A percentile compares a stretch with the other conserved stretches of the same genome.
phyloP scores from a whole-genome alignment of 1,284 basidiomycete species.

The Meripilus lineatus region DNA sequence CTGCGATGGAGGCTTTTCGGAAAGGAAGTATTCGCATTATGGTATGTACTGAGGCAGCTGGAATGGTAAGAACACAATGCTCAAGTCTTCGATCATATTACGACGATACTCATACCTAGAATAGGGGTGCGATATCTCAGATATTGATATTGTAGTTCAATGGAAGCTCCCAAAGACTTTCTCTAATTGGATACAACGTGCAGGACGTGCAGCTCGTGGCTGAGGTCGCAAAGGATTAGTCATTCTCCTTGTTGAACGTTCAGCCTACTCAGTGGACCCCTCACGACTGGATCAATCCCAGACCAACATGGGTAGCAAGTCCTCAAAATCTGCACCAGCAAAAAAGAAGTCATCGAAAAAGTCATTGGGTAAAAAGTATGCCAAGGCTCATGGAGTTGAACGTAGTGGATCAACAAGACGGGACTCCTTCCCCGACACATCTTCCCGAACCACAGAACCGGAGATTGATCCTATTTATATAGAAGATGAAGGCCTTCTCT shows the following conservation, averaged over 20 bases:
- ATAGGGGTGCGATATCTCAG: conserved; percentile 18
- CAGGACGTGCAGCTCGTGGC: conserved; percentile 18
- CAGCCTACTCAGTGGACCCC: conserved; percentile 6
- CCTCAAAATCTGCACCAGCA: too few relatives aligned
- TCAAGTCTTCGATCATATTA: not conserved
- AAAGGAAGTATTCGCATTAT: conserved; percentile 14
- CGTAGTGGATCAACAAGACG: not conserved
- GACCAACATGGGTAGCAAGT: not conserved
- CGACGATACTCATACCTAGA: not conserved
- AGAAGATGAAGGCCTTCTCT: conserved; percentile 7
- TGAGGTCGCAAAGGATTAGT: conserved; percentile 12
- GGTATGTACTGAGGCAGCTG: too few relatives aligned
- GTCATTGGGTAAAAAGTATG: conserved; percentile 1
- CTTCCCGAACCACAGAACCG: conserved; percentile 6
- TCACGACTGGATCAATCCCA: not conserved
- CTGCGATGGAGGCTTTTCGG: conserved; percentile 14
- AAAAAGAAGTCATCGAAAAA: not conserved
- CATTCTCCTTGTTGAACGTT: conserved; percentile 18
- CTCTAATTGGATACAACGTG: conserved; percentile 21
- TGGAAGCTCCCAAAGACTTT: conserved; percentile 21
- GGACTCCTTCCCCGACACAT: not conserved
- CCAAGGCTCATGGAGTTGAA: conserved; percentile 2
- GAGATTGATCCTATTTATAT: too few relatives aligned
- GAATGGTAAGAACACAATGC: conserved; percentile 15
- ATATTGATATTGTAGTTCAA: conserved; percentile 14